Conservation (phyloP, 331 rosid genomes). For the Malus hybrid region DNA sequence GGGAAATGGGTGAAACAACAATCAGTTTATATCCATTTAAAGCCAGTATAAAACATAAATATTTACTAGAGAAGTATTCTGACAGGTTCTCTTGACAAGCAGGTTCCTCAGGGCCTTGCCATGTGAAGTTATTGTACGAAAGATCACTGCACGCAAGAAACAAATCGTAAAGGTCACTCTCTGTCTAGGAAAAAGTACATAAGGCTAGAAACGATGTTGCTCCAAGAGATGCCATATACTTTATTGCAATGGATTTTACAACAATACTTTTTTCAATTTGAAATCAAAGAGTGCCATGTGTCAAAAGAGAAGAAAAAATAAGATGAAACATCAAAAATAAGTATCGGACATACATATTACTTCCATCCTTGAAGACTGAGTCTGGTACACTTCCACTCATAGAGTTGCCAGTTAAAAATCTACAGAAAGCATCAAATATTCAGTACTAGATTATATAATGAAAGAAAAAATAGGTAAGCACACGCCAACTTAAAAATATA, state of each 20-base stretch:
- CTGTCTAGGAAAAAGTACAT: neutral
- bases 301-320: neutral
- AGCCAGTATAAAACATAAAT: neutral
- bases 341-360: conserved; percentile 49
- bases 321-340: conserved; percentile 6
- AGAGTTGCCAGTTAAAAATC: conserved; percentile 61
- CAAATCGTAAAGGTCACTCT: neutral
- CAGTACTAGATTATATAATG: neutral
- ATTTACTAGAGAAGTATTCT: conserved; percentile 16
- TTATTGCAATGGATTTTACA: too few species aligned
- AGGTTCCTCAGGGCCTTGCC: conserved; percentile 50
- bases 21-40: conserved; percentile 14
- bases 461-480: neutral
- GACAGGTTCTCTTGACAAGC: conserved; percentile 58
- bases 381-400: conserved; percentile 60
- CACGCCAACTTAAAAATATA: neutral
- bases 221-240: neutral
- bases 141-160: conserved; percentile 62
- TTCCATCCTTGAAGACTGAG: conserved; percentile 59
- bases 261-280: too few species aligned
- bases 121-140: conserved; percentile 79
- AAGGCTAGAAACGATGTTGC: neutral
- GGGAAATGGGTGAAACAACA: conserved; percentile 11
- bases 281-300: too few species aligned
- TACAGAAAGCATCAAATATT: conserved; percentile 24